Conservation (phyloP, 2,329 filamentous ascomycete genomes). For the Talaromyces sp. region DNA sequence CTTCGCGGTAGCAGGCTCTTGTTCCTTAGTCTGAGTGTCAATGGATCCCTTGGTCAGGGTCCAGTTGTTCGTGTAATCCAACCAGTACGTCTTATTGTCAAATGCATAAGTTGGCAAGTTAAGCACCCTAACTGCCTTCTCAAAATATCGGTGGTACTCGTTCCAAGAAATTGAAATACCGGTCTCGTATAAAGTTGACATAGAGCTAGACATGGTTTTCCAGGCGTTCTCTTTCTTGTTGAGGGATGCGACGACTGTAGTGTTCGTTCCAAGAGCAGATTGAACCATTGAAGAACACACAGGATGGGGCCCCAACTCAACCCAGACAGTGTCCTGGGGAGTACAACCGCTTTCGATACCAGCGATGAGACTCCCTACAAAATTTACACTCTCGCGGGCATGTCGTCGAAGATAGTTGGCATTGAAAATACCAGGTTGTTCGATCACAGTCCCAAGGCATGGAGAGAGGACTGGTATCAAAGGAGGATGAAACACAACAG, state of each 20-base stretch:
- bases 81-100: constrained; percentile 63
- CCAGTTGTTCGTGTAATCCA: constrained; percentile 67
- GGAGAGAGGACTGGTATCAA: constrained; percentile 41
- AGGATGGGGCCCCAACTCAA: constrained; percentile 6
- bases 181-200: not conserved
- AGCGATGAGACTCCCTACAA: not conserved
- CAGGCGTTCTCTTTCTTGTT: not conserved
- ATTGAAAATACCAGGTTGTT: constrained; percentile 24
- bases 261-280: not conserved
- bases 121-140: constrained; percentile 14
- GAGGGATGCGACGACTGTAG: not conserved
- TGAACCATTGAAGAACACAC: not conserved
- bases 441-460: constrained; percentile 37
- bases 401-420: constrained; percentile 60
- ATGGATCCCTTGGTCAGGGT: constrained; percentile 60
- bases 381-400: constrained; percentile 64
- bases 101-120: constrained; percentile 15
- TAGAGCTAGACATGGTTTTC: not conserved
- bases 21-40: not conserved
- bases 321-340: not conserved
- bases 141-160: constrained; percentile 59
- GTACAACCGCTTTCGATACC: not conserved
- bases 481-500: constrained; percentile 20
- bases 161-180: constrained; percentile 64
- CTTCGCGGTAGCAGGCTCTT: not conserved